Conservation (phyloP, 768 basidiomycete species). For the Xerocomus brunneocitrinus region DNA sequence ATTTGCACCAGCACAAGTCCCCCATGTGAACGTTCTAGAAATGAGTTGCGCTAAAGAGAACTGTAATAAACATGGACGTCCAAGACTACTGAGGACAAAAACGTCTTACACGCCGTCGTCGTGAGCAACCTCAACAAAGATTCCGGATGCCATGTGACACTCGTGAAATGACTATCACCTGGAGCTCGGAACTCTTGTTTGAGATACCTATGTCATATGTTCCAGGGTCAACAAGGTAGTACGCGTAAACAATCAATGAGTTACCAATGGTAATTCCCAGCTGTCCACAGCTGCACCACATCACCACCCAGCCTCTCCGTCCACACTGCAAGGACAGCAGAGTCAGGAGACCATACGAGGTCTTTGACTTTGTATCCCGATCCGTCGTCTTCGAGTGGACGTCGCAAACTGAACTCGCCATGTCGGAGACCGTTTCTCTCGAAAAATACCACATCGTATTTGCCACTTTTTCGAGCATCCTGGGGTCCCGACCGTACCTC, state of each 20-base stretch:
- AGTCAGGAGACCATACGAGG: slow-evolving; percentile 84
- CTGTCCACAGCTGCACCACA: slow-evolving; percentile 91
- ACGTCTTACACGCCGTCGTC: slow-evolving; percentile 56
- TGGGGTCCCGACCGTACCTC: slow-evolving; percentile 70
- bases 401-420: slow-evolving; percentile 74
- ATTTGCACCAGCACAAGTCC: slow-evolving; percentile 67
- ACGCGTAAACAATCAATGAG: neutral
- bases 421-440: slow-evolving; percentile 93
- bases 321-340: slow-evolving; percentile 82
- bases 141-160: slow-evolving; percentile 87
- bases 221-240: slow-evolving; percentile 6
- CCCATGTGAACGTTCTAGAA: slow-evolving; percentile 69
- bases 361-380: slow-evolving; percentile 76
- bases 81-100: neutral
- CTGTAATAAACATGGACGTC: neutral
- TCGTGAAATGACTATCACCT: slow-evolving; percentile 55
- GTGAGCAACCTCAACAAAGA: slow-evolving; percentile 58
- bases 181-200: slow-evolving; percentile 80
- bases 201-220: slow-evolving; percentile 60
- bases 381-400: slow-evolving; percentile 29
- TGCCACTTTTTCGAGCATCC: slow-evolving; percentile 58
- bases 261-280: slow-evolving; percentile 91
- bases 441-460: slow-evolving; percentile 88
- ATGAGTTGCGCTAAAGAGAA: slow-evolving; percentile 45
- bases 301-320: slow-evolving; percentile 65